phyloP scores from a whole-genome alignment of 345 rosid species.

The Eucalyptus cloeziana region DNA sequence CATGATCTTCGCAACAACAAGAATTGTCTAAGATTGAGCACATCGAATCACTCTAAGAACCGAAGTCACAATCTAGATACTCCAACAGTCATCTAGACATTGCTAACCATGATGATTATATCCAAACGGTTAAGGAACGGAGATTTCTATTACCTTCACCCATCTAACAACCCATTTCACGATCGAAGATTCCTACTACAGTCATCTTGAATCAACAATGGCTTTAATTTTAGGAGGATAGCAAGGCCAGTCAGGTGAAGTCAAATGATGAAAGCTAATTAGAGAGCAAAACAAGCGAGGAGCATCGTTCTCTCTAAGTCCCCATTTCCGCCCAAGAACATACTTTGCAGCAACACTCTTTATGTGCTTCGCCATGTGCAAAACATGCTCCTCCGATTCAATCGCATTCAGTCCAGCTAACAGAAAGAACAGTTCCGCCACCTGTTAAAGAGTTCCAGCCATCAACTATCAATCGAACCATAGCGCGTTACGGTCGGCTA shows the following conservation, averaged over 20 bases:
- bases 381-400: constrained; percentile 84
- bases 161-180: too few relatives aligned
- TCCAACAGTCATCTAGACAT: too few relatives aligned
- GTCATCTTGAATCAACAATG: not conserved
- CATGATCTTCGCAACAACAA: accelerated
- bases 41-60: too few relatives aligned
- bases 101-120: too few relatives aligned
- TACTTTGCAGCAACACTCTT: constrained; percentile 58
- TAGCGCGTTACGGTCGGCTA: not conserved
- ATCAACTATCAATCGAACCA: not conserved
- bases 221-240: not conserved
- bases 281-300: not conserved
- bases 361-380: constrained; percentile 66
- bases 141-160: too few relatives aligned
- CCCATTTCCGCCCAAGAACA: not conserved
- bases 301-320: not conserved
- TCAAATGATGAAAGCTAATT: not conserved
- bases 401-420: constrained; percentile 93
- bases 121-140: too few relatives aligned
- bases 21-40: too few relatives aligned
- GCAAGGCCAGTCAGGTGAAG: not conserved
- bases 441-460: constrained; percentile 15
- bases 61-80: too few relatives aligned
- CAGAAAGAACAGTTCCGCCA: constrained; percentile 74
- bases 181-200: too few relatives aligned